Evolutionary conservation across 1,284 basidiomycete species (phyloP).

Genomic region (Phellinidium pouzarii): DNA sequence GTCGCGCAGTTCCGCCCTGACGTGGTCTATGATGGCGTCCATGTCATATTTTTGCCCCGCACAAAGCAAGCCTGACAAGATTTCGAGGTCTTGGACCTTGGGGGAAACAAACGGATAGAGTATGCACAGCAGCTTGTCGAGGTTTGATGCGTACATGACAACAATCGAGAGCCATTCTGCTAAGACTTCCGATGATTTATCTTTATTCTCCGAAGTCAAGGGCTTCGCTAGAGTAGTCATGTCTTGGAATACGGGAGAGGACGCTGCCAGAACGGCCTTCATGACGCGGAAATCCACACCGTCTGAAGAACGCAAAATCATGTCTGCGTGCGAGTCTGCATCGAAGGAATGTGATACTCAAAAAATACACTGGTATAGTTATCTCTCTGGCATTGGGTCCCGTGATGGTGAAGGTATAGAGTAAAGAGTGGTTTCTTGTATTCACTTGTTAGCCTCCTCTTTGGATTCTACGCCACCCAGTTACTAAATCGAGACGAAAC

Average conservation of each 20-base stretch:
- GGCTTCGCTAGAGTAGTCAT: slow-evolving; percentile 33
- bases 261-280: slow-evolving; percentile 36
- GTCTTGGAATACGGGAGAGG: slow-evolving; percentile 39
- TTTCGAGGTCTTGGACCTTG: not conserved
- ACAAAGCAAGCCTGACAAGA: not conserved
- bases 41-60: not conserved
- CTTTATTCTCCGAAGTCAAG: not conserved
- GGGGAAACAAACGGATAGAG: slow-evolving; percentile 2
- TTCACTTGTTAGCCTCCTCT: no score
- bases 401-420: no score
- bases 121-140: not conserved
- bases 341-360: not conserved
- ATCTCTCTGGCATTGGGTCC: no score
- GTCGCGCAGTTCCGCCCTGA: not conserved
- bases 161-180: not conserved
- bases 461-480: no score
- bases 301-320: slow-evolving; percentile 42
- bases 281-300: slow-evolving; percentile 39
- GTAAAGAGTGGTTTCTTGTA: not conserved
- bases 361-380: not conserved
- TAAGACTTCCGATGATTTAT: not conserved
- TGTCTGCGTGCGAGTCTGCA: slow-evolving; percentile 25
- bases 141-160: not conserved
- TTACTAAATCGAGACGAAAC: no score
- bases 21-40: not conserved